These are phyloP conservation scores for Pezicula carpinea DNA, from an alignment of 2,329 filamentous ascomycete genomes.

Conservation along the genomic window DNA sequence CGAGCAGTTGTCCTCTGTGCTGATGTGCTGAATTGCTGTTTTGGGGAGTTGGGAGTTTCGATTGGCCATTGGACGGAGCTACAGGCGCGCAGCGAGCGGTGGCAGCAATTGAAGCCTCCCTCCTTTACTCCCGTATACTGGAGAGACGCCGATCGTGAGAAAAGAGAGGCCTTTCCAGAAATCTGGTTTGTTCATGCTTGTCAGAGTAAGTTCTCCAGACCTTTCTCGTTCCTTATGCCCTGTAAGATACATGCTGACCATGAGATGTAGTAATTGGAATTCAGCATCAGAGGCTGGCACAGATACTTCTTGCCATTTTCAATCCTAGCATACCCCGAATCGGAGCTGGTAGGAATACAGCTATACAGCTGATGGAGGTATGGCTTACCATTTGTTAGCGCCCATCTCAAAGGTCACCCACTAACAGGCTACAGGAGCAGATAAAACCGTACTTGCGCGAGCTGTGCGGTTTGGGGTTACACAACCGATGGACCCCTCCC, in stretches of 20 bases:
- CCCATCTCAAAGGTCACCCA: background rate
- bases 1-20: slow-evolving; percentile 17
- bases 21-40: slow-evolving; percentile 20
- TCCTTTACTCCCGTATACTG: slow-evolving; percentile 18
- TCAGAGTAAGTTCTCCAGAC: slow-evolving; percentile 10
- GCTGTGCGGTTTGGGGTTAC: slow-evolving; percentile 53
- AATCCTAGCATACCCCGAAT: slow-evolving; percentile 28
- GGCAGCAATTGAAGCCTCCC: slow-evolving; percentile 13
- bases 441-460: slow-evolving; percentile 36
- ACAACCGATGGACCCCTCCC: slow-evolving; percentile 49
- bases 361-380: background rate
- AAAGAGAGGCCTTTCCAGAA: slow-evolving; percentile 12
- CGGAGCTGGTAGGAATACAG: slow-evolving; percentile 3
- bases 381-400: background rate
- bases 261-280: slow-evolving; percentile 29
- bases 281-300: slow-evolving; percentile 35
- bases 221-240: no score
- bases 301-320: slow-evolving; percentile 35
- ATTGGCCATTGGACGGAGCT: slow-evolving; percentile 12
- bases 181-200: slow-evolving; percentile 20
- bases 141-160: background rate
- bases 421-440: background rate
- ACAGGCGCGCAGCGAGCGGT: slow-evolving; percentile 13
- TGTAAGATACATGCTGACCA: background rate
- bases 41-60: slow-evolving; percentile 10